Evolutionary conservation across 2,329 filamentous ascomycete genomes (phyloP).

Genomic region (Scytalidium sp.): DNA sequence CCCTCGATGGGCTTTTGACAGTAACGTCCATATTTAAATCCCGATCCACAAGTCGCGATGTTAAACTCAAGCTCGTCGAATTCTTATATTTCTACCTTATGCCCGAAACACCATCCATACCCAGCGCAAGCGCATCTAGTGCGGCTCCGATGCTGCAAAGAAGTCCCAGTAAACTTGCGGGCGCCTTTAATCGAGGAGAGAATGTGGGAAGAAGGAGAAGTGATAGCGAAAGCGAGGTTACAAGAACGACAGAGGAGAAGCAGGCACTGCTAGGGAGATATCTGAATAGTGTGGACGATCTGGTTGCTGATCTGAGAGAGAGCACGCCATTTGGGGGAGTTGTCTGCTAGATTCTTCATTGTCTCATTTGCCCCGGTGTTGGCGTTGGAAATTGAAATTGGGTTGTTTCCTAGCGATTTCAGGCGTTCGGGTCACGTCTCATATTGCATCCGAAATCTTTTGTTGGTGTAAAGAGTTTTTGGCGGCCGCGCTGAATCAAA

Average conservation of each 20-base stretch:
- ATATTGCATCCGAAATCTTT: not conserved
- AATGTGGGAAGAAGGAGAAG: slow-evolving; percentile 29
- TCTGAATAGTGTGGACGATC: slow-evolving; percentile 63
- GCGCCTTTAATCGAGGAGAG: slow-evolving; percentile 47
- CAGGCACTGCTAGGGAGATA: slow-evolving; percentile 61
- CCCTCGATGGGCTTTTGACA: slow-evolving; percentile 85
- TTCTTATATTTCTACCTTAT: slow-evolving; percentile 99
- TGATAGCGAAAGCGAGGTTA: slow-evolving; percentile 35
- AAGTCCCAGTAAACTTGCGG: slow-evolving; percentile 65
- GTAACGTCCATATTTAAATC: slow-evolving; percentile 93
- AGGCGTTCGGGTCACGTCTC: not conserved
- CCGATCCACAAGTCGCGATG: slow-evolving; percentile 77
- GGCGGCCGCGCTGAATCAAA: not conserved
- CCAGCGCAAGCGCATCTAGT: slow-evolving; percentile 42
- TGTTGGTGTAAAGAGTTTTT: not conserved
- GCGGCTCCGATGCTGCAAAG: slow-evolving; percentile 57
- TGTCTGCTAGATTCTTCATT: slow-evolving; percentile 36
- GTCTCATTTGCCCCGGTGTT: slow-evolving; percentile 7
- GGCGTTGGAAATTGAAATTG: not conserved
- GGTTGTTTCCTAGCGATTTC: not conserved
- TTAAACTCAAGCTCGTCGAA: slow-evolving; percentile 94
- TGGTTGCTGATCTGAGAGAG: slow-evolving; percentile 72
- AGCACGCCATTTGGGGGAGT: slow-evolving; percentile 70
- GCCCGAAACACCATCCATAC: slow-evolving; percentile 71
- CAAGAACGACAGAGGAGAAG: slow-evolving; percentile 63